Conservation (phyloP, 768 basidiomycete species). For the Leccinum barrowsii region DNA sequence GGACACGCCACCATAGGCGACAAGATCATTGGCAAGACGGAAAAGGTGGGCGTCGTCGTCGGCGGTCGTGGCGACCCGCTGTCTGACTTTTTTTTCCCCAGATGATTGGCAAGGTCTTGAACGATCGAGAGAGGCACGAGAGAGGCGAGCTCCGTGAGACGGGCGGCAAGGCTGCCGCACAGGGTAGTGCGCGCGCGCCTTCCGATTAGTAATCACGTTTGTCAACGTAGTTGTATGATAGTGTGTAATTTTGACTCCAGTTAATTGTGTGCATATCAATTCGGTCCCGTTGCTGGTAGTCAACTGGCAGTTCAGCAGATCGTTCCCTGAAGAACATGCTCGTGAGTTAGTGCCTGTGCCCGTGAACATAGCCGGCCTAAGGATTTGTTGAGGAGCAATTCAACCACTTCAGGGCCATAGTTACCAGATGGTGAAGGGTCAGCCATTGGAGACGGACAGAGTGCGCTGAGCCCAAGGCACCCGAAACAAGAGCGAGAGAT, state of each 20-base stretch:
- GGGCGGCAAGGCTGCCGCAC: constrained; percentile 47
- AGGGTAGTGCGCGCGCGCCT: constrained; percentile 38
- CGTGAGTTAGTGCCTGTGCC: too few relatives aligned
- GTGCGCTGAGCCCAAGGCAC: too few relatives aligned
- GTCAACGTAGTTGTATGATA: background rate
- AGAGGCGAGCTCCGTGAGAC: constrained; percentile 55
- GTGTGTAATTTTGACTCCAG: background rate
- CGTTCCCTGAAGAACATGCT: background rate
- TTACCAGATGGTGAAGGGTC: too few relatives aligned
- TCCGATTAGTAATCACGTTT: constrained; percentile 32
- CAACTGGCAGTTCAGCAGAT: background rate
- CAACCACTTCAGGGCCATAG: too few relatives aligned
- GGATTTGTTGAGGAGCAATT: too few relatives aligned
- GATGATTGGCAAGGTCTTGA: constrained; percentile 48
- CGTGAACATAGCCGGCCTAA: too few relatives aligned
- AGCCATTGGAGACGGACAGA: too few relatives aligned
- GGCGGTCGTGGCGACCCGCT: background rate
- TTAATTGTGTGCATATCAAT: background rate
- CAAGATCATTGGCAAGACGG: constrained; percentile 55
- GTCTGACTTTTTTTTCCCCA: constrained; percentile 18
- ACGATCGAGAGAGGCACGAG: constrained; percentile 50
- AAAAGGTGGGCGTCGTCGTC: constrained; percentile 41
- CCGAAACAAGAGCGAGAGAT: too few relatives aligned
- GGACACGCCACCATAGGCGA: constrained; percentile 45
- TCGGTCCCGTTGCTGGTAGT: background rate